phyloP scores from a whole-genome alignment of 495 filamentous ascomycete species.

The Talaromyces ruber region DNA sequence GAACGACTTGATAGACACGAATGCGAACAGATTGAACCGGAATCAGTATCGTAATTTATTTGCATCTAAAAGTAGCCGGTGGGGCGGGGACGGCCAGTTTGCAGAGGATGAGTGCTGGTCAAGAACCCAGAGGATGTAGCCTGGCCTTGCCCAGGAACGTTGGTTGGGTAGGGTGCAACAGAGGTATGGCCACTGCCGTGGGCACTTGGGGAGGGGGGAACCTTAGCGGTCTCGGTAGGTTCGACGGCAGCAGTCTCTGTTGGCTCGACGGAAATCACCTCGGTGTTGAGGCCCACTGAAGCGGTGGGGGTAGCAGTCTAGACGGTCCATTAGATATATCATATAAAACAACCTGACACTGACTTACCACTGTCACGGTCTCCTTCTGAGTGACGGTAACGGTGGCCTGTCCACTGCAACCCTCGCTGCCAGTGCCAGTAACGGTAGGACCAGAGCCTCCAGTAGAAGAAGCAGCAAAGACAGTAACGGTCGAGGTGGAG shows the following conservation, averaged over 20 bases:
- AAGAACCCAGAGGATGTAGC: slow-evolving; percentile 28
- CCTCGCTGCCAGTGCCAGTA: slow-evolving; percentile 5
- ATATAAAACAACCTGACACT: not conserved
- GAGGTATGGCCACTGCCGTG: slow-evolving; percentile 14
- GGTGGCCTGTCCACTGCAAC: slow-evolving; percentile 12
- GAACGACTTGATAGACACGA: not conserved
- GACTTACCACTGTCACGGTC: slow-evolving; percentile 37
- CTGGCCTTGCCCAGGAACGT: slow-evolving; percentile 17
- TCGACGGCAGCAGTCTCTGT: not conserved
- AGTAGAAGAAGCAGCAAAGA: slow-evolving; percentile 20
- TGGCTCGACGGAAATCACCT: not conserved
- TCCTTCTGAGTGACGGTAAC: slow-evolving; percentile 31
- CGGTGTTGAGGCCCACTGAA: not conserved
- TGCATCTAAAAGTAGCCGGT: not conserved
- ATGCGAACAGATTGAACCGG: not conserved
- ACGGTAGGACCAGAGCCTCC: slow-evolving; percentile 8
- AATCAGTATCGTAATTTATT: not conserved
- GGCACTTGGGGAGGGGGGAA: slow-evolving; percentile 15
- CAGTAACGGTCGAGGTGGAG: slow-evolving; percentile 20
- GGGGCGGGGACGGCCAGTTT: slow-evolving; percentile 11
- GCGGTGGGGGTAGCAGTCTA: not conserved
- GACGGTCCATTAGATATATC: not conserved
- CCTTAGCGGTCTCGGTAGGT: slow-evolving; percentile 10
- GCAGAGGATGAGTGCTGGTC: slow-evolving; percentile 13
- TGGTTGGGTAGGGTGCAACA: slow-evolving; percentile 12